Percentiles rank a stretch among this genome's conserved stretches.
Conservation (phyloP, 108 stramenopile genomes). For the Skeletonema tropicum region DNA sequence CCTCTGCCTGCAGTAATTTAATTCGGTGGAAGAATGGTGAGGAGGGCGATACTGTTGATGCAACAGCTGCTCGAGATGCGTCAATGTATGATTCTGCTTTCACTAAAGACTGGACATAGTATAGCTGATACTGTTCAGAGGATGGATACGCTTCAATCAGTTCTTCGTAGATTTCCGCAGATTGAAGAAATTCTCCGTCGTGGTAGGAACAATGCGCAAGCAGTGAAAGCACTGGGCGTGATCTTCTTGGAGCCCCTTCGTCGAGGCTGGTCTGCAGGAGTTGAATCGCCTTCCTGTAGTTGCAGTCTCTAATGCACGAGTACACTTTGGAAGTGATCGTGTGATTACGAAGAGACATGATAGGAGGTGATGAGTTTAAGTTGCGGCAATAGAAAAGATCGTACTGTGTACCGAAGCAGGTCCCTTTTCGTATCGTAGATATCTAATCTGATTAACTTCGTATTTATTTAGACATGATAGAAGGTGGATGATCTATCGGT, state of each 20-base stretch:
- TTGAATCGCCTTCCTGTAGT: constrained; percentile 35
- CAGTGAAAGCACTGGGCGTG: constrained; percentile 75
- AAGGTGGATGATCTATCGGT: too few relatives aligned
- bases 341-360: not conserved
- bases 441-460: too few relatives aligned
- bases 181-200: constrained; percentile 55
- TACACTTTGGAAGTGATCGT: constrained; percentile 43
- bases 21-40: constrained; percentile 53
- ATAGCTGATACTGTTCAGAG: constrained; percentile 80
- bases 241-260: constrained; percentile 63
- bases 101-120: constrained; percentile 84
- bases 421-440: too few relatives aligned
- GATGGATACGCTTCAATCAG: constrained; percentile 73
- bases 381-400: too few relatives aligned
- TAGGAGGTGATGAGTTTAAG: too few relatives aligned
- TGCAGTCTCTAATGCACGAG: constrained; percentile 32
- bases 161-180: constrained; percentile 77
- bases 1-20: constrained; percentile 65
- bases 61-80: constrained; percentile 50
- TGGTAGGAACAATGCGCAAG: constrained; percentile 90
- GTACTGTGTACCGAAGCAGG: too few relatives aligned
- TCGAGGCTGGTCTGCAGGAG: constrained; percentile 47
- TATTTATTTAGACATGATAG: too few relatives aligned
- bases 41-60: constrained; percentile 3
- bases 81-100: constrained; percentile 67